Evolutionary conservation across 164 flowering plant genomes (phyloP).

Genomic region (Annona squamosa): DNA sequence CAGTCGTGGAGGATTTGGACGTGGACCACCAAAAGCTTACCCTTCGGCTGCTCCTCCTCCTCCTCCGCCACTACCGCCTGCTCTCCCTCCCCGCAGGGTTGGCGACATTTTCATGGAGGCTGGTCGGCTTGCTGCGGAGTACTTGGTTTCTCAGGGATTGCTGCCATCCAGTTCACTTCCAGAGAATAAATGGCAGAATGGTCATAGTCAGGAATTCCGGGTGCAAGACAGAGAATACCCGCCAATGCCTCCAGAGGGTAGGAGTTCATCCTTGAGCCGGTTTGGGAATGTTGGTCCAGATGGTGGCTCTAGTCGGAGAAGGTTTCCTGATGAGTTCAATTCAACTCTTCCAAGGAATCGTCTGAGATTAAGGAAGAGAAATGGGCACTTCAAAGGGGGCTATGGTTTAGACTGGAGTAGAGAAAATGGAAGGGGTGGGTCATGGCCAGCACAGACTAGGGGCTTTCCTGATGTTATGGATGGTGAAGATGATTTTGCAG

Average conservation of each 20-base stretch:
- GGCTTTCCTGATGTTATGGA: constrained; percentile 31
- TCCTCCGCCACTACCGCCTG: constrained; percentile 14
- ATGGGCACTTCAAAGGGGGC: constrained; percentile 33
- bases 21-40: constrained; percentile 31
- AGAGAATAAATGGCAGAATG: constrained; percentile 42
- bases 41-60: constrained; percentile 1
- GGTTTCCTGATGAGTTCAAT: constrained; percentile 37
- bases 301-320: constrained; percentile 37
- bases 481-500: constrained; percentile 29
- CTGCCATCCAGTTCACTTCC: constrained; percentile 53
- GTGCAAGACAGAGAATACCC: constrained; percentile 33
- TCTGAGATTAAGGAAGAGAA: constrained; percentile 46
- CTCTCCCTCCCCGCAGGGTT: constrained; percentile 14
- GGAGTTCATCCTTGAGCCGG: constrained; percentile 49
- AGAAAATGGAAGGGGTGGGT: constrained; percentile 48
- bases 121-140: constrained; percentile 85
- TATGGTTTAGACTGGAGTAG: constrained; percentile 41
- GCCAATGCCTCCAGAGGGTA: constrained; percentile 36
- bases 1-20: constrained; percentile 44
- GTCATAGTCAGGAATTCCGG: constrained; percentile 35
- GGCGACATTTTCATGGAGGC: constrained; percentile 84
- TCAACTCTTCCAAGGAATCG: constrained; percentile 20
- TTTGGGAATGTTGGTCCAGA: constrained; percentile 39
- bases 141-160: constrained; percentile 74
- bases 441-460: constrained; percentile 38